These are phyloP conservation scores for Tuber borchii DNA, from an alignment of 495 filamentous ascomycete genomes.

Conservation along the genomic window DNA sequence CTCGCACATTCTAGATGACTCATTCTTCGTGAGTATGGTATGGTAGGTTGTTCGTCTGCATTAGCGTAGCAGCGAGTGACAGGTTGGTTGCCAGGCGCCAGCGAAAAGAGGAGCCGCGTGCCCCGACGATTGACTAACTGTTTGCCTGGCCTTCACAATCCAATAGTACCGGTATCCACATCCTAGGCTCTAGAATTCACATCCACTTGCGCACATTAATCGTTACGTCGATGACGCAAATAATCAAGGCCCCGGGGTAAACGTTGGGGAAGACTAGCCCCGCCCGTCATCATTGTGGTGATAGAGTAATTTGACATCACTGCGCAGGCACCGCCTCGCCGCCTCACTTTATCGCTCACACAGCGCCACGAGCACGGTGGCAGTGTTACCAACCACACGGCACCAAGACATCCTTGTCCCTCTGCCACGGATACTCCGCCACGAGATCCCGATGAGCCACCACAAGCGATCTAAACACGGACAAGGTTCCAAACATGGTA, in stretches of 20 bases:
- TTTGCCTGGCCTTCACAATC: neutral
- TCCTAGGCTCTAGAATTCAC: neutral
- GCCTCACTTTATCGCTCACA: neutral
- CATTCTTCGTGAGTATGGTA: neutral
- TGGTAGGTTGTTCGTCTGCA: neutral
- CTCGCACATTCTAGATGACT: neutral
- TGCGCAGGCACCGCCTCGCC: neutral
- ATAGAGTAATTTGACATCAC: neutral
- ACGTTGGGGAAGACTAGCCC: neutral
- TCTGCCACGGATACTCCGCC: neutral
- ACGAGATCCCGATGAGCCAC: slow-evolving; percentile 4
- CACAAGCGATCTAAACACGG: neutral
- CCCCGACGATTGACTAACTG: neutral
- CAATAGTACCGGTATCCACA: neutral
- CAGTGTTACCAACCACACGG: neutral
- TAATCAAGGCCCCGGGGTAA: neutral
- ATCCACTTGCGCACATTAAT: neutral
- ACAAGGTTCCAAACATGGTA: neutral
- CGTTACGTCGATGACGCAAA: neutral
- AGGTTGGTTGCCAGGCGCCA: neutral
- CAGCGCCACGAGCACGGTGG: neutral
- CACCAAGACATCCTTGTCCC: neutral
- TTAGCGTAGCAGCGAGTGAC: neutral
- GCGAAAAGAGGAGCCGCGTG: neutral
- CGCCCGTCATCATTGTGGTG: neutral